A percentile compares a stretch with the other conserved stretches of the same genome.
phyloP scores from a whole-genome alignment of 805 yeast genomes.

The Barnettozyma populi region DNA sequence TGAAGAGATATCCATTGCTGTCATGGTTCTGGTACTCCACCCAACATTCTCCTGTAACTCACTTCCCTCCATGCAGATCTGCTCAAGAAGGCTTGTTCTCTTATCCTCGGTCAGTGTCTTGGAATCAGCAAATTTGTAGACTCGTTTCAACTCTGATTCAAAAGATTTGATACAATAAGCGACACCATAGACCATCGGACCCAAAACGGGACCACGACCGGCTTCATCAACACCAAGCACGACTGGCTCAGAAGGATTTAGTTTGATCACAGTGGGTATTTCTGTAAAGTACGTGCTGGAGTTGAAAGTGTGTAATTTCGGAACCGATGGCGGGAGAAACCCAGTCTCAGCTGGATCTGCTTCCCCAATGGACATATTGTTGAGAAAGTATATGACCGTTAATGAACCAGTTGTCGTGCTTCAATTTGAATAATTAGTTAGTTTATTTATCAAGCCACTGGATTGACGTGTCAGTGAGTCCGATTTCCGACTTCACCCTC shows the following conservation, averaged over 20 bases:
- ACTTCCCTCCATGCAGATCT: conserved; percentile 43
- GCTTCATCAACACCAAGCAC: conserved; percentile 95
- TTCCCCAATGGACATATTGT: background rate
- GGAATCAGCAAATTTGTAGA: conserved; percentile 88
- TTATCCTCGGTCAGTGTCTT: conserved; percentile 73
- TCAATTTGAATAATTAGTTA: no score
- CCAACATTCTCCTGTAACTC: conserved; percentile 61
- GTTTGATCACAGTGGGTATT: conserved; percentile 38
- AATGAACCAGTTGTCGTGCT: no score
- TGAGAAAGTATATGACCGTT: no score
- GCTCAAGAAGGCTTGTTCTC: conserved; percentile 55
- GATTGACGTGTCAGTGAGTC: no score
- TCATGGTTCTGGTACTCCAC: conserved; percentile 80
- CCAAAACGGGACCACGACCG: conserved; percentile 96
- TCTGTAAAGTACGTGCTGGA: conserved; percentile 46
- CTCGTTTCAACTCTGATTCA: conserved; percentile 39
- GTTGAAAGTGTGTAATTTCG: conserved; percentile 27
- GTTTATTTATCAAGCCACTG: no score
- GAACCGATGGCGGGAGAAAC: conserved; percentile 34
- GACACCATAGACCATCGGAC: conserved; percentile 96
- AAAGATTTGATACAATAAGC: conserved; percentile 65
- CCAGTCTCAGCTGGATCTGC: background rate
- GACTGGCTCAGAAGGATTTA: conserved; percentile 35
- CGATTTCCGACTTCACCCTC: no score
- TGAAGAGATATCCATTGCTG: conserved; percentile 79